phyloP scores from a whole-genome alignment of 208 protist genomes.

The Angomonas ambiguus region DNA sequence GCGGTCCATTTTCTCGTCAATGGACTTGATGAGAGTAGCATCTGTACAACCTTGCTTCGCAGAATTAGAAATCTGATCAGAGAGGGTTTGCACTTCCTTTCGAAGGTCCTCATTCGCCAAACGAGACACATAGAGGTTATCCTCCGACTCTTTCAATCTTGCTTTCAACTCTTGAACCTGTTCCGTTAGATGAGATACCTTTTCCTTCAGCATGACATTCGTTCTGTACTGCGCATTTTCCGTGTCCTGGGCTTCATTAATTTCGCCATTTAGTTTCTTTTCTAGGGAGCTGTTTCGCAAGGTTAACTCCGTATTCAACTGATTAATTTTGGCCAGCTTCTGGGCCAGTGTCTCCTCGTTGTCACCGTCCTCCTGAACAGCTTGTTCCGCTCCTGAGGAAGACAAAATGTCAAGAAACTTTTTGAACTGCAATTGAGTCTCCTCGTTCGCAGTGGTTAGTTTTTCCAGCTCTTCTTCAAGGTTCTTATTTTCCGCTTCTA shows the following conservation, averaged over 20 bases:
- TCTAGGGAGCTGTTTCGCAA: conserved; percentile 17
- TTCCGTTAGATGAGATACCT: conserved; percentile 10
- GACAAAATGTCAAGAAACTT: not conserved
- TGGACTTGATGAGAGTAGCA: conserved; percentile 14
- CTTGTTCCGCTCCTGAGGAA: not conserved
- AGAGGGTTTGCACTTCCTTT: not conserved
- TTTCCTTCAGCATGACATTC: conserved; percentile 7
- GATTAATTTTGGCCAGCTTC: conserved; percentile 17
- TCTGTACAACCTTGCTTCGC: conserved; percentile 15
- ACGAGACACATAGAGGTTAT: not conserved
- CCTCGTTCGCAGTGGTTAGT: conserved; percentile 19
- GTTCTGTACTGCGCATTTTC: conserved; percentile 17
- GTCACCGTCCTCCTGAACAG: not conserved
- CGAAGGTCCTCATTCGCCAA: not conserved
- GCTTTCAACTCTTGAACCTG: not conserved
- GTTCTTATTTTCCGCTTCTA: conserved; percentile 4
- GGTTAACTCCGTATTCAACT: conserved; percentile 28
- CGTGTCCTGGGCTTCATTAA: not conserved
- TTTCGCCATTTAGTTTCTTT: conserved; percentile 1
- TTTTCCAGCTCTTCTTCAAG: conserved; percentile 29
- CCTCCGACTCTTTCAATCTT: not conserved
- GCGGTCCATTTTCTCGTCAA: conserved; percentile 23
- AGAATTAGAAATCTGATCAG: not conserved
- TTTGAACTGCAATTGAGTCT: conserved; percentile 7
- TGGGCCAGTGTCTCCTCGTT: conserved; percentile 20